A percentile compares a stretch with the other conserved stretches of the same genome.
Conservation (phyloP, 805 yeast species). For the Cephaloascus albidus region DNA sequence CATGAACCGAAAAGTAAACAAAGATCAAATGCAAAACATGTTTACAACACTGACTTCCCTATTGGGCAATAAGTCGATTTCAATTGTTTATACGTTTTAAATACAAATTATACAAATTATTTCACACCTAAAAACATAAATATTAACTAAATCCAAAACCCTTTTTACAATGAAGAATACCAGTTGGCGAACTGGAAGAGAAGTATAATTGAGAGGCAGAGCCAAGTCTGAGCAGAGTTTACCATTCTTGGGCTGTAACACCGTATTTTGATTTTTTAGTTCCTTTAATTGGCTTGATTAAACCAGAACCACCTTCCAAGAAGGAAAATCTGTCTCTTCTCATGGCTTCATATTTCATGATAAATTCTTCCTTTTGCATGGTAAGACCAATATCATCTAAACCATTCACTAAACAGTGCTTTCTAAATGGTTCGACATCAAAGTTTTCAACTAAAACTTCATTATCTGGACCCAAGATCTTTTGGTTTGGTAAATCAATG, state of each 20-base stretch:
- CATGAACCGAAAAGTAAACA: too few relatives aligned
- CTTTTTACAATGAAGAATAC: too few relatives aligned
- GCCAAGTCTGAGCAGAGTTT: too few relatives aligned
- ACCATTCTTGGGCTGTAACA: conserved; percentile 70
- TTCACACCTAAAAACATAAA: too few relatives aligned
- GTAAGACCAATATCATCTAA: conserved; percentile 96
- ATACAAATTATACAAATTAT: too few relatives aligned
- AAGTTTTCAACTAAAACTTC: conserved; percentile 74
- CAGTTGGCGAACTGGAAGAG: too few relatives aligned
- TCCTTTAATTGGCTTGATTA: conserved; percentile 57
- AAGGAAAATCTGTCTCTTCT: conserved; percentile 82
- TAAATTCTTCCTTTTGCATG: conserved; percentile 76
- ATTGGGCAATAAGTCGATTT: too few relatives aligned
- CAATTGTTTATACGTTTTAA: too few relatives aligned
- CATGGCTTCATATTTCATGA: conserved; percentile 60
- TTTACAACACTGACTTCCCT: too few relatives aligned
- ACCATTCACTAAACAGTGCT: conserved; percentile 90
- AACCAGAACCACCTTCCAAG: conserved; percentile 80
- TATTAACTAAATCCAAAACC: too few relatives aligned
- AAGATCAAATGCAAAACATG: too few relatives aligned
- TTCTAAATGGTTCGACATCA: conserved; percentile 86
- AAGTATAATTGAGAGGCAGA: too few relatives aligned
- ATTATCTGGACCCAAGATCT: conserved; percentile 56
- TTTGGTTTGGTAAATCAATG: conserved; percentile 82
- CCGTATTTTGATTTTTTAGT: conserved; percentile 62